Conservation (phyloP, 331 rosid genomes). For the Malus hybrid region DNA sequence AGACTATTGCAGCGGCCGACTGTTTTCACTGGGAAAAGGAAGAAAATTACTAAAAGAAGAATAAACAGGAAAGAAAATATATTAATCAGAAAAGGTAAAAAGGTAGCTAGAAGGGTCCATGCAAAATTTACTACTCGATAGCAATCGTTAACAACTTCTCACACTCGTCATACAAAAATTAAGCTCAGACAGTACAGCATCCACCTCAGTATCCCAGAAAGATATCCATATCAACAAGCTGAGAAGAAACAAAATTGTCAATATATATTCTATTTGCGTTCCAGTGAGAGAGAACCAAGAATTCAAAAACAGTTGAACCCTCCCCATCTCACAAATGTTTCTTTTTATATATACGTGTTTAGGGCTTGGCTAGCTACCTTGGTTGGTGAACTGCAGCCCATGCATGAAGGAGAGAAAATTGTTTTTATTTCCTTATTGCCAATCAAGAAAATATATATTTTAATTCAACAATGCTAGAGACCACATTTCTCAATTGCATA, state of each 20-base stretch:
- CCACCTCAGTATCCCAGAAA: neutral
- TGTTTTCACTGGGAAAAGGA: constrained; percentile 19
- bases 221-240: neutral
- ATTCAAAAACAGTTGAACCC: neutral
- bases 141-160: constrained; percentile 34
- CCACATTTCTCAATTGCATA: neutral
- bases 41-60: neutral
- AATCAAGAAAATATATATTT: neutral
- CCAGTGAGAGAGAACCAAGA: neutral
- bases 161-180: constrained; percentile 5
- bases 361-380: constrained; percentile 5
- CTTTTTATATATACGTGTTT: neutral
- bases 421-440: constrained; percentile 3
- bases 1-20: constrained; percentile 4
- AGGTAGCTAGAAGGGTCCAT: constrained; percentile 24
- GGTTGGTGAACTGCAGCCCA: constrained; percentile 80
- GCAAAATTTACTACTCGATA: constrained; percentile 30
- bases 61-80: neutral
- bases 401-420: constrained; percentile 45
- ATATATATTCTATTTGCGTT: neutral
- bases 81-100: constrained; percentile 22
- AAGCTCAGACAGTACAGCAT: constrained; percentile 1
- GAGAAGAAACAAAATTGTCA: neutral
- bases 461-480: neutral
- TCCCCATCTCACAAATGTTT: neutral